Evolutionary conservation across 805 yeast species (phyloP).

Genomic region (Suhomyces kilbournensis): DNA sequence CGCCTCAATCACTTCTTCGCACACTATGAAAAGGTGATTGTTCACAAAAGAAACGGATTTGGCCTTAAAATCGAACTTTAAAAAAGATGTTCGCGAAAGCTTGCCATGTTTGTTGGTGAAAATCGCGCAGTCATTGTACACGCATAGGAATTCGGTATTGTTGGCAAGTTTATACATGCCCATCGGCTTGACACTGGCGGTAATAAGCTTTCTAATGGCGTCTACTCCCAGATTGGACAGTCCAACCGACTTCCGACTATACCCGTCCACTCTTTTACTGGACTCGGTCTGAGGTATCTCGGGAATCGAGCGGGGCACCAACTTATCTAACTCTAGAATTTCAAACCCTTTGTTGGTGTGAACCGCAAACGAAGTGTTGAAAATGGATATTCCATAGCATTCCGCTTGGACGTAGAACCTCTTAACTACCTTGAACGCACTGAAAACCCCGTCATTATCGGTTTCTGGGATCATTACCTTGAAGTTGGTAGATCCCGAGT

Average conservation of each 20-base stretch:
- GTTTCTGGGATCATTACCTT: slow-evolving; percentile 56
- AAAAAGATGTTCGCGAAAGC: slow-evolving; percentile 42
- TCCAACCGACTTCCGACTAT: slow-evolving; percentile 17
- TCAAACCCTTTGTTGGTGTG: slow-evolving; percentile 69
- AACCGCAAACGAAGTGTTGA: slow-evolving; percentile 64
- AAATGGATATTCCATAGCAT: slow-evolving; percentile 56
- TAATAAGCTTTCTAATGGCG: slow-evolving; percentile 37
- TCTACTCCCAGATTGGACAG: slow-evolving; percentile 25
- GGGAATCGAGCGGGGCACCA: slow-evolving; percentile 58
- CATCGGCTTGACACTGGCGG: slow-evolving; percentile 48
- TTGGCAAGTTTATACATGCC: slow-evolving; percentile 62
- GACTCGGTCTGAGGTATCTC: slow-evolving; percentile 31
- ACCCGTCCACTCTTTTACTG: slow-evolving; percentile 28
- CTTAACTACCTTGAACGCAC: slow-evolving; percentile 37
- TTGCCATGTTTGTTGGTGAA: slow-evolving; percentile 60
- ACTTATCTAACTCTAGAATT: slow-evolving; percentile 56
- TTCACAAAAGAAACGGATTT: slow-evolving; percentile 31
- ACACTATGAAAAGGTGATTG: slow-evolving; percentile 43
- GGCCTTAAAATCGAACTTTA: slow-evolving; percentile 44
- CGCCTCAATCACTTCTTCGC: slow-evolving; percentile 68
- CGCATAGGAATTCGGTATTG: slow-evolving; percentile 50
- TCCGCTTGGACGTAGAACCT: slow-evolving; percentile 54
- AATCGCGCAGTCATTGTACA: slow-evolving; percentile 69
- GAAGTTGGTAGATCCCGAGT: slow-evolving; percentile 45
- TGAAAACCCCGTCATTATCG: slow-evolving; percentile 51